These are phyloP conservation scores for Trichocladium antarcticum DNA, from an alignment of 495 filamentous ascomycete species.

Conservation along the genomic window DNA sequence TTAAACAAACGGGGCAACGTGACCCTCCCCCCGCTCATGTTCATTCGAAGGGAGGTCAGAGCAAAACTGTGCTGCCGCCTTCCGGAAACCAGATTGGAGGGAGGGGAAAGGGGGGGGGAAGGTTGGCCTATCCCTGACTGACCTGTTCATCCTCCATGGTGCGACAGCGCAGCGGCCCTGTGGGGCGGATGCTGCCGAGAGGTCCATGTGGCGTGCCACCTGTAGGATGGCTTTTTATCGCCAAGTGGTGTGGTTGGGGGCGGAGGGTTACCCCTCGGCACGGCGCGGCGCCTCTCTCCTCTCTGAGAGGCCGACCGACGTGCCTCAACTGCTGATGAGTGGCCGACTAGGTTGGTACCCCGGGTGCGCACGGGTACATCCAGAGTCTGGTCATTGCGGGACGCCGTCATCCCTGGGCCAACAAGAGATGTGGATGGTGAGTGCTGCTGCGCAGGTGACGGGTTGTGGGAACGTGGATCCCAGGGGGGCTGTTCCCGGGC, in stretches of 20 bases:
- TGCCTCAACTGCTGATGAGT: no score
- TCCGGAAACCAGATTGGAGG: not conserved
- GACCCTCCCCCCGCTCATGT: conserved; percentile 11
- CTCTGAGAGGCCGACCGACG: conserved; percentile 3
- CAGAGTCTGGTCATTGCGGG: conserved; percentile 19
- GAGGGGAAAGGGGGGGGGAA: conserved; percentile 7
- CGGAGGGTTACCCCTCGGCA: conserved; percentile 9
- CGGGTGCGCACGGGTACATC: conserved; percentile 20
- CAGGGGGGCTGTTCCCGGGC: conserved; percentile 7
- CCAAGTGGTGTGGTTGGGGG: conserved; percentile 3
- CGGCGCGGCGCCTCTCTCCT: not conserved
- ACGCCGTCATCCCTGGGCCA: conserved; percentile 16
- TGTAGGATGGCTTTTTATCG: conserved; percentile 22
- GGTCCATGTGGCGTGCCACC: conserved; percentile 23
- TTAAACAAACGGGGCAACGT: no score
- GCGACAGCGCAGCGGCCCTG: conserved; percentile 9
- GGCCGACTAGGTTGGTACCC: no score
- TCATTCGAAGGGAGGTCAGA: conserved; percentile 11
- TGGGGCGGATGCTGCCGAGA: conserved; percentile 13
- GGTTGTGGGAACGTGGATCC: conserved; percentile 12
- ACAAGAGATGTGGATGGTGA: conserved; percentile 6
- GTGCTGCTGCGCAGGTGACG: conserved; percentile 21
- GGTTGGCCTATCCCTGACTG: conserved; percentile 1
- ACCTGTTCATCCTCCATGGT: conserved; percentile 10
- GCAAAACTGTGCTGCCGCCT: conserved; percentile 13